Evolutionary conservation across 345 rosid genomes (phyloP), one percentile per base, ranked within the genome.

Genomic region (Gossypium herbaceum): DNA sequence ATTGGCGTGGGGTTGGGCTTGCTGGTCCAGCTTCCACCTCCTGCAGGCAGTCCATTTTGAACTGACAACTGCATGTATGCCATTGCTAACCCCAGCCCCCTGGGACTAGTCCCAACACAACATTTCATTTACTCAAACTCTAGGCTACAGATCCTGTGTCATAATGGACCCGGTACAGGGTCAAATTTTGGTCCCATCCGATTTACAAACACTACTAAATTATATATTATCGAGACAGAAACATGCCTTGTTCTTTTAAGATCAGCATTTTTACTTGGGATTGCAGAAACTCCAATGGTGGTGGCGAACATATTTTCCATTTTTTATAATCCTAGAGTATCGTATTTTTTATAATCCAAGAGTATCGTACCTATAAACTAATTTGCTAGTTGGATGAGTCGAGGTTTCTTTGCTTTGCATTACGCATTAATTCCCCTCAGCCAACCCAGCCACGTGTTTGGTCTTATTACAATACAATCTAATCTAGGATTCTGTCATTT

Each of bases 391-490:
- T 34, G 41, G 41, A 5, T 34, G 41, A 52, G 55, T 52, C 19
- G 19, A 52, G 20, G 56, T 52, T 52, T 16, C 20, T 17, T 34
- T 64, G 60, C 81, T 22, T n/a, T n/a, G 68, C 48, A 68, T 86
- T 82, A 88, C 79, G 81, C 72, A 78, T 43, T 80, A 52, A 16
- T 16, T 52, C 17, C 17, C 56, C 17, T 47, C 73, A n/a, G 56
- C n/a, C 0, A 34, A 79, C 86, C 84, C 1, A 34, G 81, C 86
- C 84, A 82, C 87, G 81, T 82, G 79, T 80, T 61, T 55, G 73
- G 73, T 74, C 80, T 45, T 65, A 72, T 73, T 60, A 5, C 41
- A 5, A 34, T 34, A 5, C 41, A 34, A 34, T 34, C 41, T 34
- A 34, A 5, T 34, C 7, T 34, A 34, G 73, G 71, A 68, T 64